Evolutionary conservation across 2,329 filamentous ascomycete genomes (phyloP).

Genomic region (Exutisphaerella laricina): DNA sequence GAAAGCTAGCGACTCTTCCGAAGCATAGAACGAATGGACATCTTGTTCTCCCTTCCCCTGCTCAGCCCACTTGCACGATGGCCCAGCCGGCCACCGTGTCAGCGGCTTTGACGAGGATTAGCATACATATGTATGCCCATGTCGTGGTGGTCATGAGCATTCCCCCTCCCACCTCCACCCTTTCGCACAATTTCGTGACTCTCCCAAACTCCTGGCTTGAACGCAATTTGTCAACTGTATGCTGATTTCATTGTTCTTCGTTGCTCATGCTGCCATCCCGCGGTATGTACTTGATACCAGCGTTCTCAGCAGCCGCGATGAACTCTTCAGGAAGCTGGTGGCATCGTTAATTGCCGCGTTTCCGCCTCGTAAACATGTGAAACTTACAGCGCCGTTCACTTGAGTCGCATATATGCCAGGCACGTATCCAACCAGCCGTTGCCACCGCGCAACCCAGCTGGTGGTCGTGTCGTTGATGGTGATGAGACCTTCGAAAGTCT

Average conservation of each 20-base stretch:
- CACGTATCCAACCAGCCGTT: slow-evolving; percentile 82
- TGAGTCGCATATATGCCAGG: slow-evolving; percentile 90
- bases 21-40: too few species aligned
- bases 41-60: too few species aligned
- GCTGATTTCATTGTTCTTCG: not conserved
- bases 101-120: too few species aligned
- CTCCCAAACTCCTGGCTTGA: slow-evolving; percentile 3
- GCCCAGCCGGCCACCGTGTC: too few species aligned
- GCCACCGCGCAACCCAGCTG: slow-evolving; percentile 97
- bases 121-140: too few species aligned
- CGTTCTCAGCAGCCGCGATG: slow-evolving; percentile 51
- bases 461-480: slow-evolving; percentile 72
- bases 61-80: too few species aligned
- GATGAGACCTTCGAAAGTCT: slow-evolving; percentile 91
- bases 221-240: not conserved
- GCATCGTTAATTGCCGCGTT: not conserved
- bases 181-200: not conserved
- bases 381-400: slow-evolving; percentile 69
- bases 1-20: too few species aligned
- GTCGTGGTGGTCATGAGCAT: too few species aligned
- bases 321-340: slow-evolving; percentile 52
- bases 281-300: slow-evolving; percentile 59
- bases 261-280: not conserved
- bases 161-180: too few species aligned
- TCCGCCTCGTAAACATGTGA: not conserved